Evolutionary conservation across 2,329 filamentous ascomycete genomes (phyloP).

Genomic region (Ramichloridium luteum): DNA sequence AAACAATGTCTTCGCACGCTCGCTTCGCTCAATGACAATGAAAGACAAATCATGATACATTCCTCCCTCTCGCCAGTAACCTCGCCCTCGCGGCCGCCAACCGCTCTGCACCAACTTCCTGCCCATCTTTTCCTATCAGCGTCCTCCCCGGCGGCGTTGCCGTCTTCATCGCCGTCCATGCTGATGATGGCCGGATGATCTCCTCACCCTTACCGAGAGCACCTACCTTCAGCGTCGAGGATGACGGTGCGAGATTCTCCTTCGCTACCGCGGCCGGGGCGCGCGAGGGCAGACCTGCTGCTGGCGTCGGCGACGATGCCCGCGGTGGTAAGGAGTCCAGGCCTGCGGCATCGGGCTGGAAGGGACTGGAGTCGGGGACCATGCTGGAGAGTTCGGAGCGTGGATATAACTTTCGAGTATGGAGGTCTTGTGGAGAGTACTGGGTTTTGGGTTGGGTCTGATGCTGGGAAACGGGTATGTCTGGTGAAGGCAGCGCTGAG

Average conservation of each 20-base stretch:
- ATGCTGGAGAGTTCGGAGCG: slow-evolving; percentile 7
- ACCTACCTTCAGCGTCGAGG: slow-evolving; percentile 1
- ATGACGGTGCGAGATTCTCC: slow-evolving; percentile 15
- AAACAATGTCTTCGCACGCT: too few species aligned
- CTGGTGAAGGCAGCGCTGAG: slow-evolving; percentile 11
- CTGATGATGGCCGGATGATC: slow-evolving; percentile 12
- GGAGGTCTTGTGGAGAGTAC: slow-evolving; percentile 3
- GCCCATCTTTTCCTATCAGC: slow-evolving; percentile 11
- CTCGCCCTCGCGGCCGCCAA: slow-evolving; percentile 17
- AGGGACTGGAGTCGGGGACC: slow-evolving; percentile 12
- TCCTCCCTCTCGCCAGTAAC: slow-evolving; percentile 15
- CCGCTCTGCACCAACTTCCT: slow-evolving; percentile 12
- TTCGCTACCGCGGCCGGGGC: too few species aligned
- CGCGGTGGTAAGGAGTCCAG: slow-evolving; percentile 5
- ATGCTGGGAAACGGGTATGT: slow-evolving; percentile 7
- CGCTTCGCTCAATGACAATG: too few species aligned
- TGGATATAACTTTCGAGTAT: slow-evolving; percentile 1
- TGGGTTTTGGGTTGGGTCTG: not conserved
- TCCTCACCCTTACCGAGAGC: not conserved
- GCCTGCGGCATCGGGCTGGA: slow-evolving; percentile 8
- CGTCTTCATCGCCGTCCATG: slow-evolving; percentile 20
- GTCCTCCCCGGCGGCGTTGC: slow-evolving; percentile 7
- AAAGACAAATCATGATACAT: slow-evolving; percentile 10
- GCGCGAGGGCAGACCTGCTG: too few species aligned
- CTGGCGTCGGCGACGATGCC: slow-evolving; percentile 4